Evolutionary conservation across 176 grass and related monocot species (phyloP).

Genomic region (Luzula sylvatica): DNA sequence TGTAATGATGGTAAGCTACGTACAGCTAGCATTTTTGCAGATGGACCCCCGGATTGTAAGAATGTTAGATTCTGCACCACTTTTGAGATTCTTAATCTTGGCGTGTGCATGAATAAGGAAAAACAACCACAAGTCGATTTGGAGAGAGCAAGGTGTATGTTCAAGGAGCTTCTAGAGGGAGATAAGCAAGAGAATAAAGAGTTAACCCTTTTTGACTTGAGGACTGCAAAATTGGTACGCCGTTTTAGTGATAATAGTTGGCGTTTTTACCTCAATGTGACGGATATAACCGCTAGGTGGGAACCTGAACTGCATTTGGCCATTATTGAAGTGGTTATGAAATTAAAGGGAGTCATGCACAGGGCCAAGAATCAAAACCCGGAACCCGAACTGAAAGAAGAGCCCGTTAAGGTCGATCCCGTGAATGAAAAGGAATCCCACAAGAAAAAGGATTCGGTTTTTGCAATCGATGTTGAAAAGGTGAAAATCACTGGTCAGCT

Average conservation of each 20-base stretch:
- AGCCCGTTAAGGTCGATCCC: slow-evolving; percentile 34
- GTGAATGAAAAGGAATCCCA: slow-evolving; percentile 30
- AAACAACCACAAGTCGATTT: slow-evolving; percentile 76
- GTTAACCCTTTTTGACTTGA: slow-evolving; percentile 48
- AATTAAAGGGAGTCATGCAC: slow-evolving; percentile 59
- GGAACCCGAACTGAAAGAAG: slow-evolving; percentile 59
- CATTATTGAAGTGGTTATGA: slow-evolving; percentile 54
- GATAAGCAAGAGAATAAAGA: slow-evolving; percentile 35
- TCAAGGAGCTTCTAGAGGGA: slow-evolving; percentile 54
- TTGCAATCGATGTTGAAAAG: slow-evolving; percentile 89
- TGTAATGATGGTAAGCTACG: slow-evolving; percentile 53
- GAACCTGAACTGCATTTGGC: slow-evolving; percentile 87
- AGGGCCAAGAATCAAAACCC: slow-evolving; percentile 47
- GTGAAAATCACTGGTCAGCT: slow-evolving; percentile 73
- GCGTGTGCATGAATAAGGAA: slow-evolving; percentile 67
- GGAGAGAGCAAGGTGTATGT: slow-evolving; percentile 46
- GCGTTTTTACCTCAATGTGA: slow-evolving; percentile 76
- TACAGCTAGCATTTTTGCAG: slow-evolving; percentile 55
- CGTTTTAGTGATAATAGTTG: slow-evolving; percentile 63
- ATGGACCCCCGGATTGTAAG: slow-evolving; percentile 42
- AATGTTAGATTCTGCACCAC: slow-evolving; percentile 63
- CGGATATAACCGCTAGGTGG: slow-evolving; percentile 52
- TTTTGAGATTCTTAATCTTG: slow-evolving; percentile 56
- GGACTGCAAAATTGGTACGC: slow-evolving; percentile 80
- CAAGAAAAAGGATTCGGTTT: slow-evolving; percentile 61